Evolutionary conservation across 176 grass and related monocot species (phyloP), one percentile per base, ranked within the genome.

Genomic region (Zizania latifolia): DNA sequence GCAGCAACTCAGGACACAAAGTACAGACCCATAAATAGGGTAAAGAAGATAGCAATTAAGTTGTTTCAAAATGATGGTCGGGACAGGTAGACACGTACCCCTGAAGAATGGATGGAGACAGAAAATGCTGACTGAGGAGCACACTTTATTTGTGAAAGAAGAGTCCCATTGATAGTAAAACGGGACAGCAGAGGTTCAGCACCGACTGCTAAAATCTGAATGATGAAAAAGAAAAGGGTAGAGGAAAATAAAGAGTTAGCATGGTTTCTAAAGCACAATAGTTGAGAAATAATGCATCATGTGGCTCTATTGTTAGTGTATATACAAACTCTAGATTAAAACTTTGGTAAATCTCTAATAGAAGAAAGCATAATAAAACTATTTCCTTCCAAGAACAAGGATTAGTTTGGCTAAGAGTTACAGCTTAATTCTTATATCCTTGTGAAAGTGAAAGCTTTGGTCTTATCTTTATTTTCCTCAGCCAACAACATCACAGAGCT

Each of bases 141-240:
- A 35, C 95, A 98, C 60, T 98, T 94, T 74, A 98, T 87, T 94
- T 94, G 89, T 12, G 84, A 94, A 86, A 92, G 84, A 89, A 85
- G 76, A 44, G 56, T 27, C 43, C 91, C 86, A 17, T 86, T 90
- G 60, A 99, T 90, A 58, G 89, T 81, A 58, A 92, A 88, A 72
- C 82, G 89, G 50, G 79, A 86, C 12, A 99, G 89, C 31, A 82
- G 27, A 69, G 84, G 95, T 48, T 98, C 95, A 75, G 90, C 86
- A 60, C 91, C 95, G 56, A 90, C 89, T n/a, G 81, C 89, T 56
- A 99, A 66, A 78, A 99, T 86, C 95, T 94, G 79, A 88, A 72
- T 60, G 53, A 51, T 71, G 15, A 34, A 76, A 62, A 86, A 13
- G 3, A 60, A 77, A 39, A 33, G 32, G 28, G 16, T 0, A 10